Evolutionary conservation across 1,139 yeast genomes (phyloP).

Genomic region (Sugiyamaella novakii): DNA sequence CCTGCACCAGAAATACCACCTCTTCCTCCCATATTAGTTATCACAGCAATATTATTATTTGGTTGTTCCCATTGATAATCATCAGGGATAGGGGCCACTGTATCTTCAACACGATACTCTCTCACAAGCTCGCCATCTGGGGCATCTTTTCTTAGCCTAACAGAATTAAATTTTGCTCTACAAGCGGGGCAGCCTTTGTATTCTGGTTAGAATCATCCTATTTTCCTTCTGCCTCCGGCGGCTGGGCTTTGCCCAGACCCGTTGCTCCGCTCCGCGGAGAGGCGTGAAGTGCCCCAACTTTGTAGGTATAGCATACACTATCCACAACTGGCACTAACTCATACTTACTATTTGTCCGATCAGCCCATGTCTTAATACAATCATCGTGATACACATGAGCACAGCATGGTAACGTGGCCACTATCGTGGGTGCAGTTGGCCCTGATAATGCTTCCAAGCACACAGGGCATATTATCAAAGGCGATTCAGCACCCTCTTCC

Average conservation of each 20-base stretch:
- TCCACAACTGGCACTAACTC: neutral
- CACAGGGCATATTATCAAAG: constrained; percentile 16
- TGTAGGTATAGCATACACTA: neutral
- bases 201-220: neutral
- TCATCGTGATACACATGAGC: constrained; percentile 51
- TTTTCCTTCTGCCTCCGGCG: no score
- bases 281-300: no score
- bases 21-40: constrained; percentile 22
- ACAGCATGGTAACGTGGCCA: constrained; percentile 39
- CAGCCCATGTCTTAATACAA: constrained; percentile 55
- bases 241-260: no score
- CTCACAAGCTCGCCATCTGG: constrained; percentile 24
- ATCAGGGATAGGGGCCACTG: constrained; percentile 19
- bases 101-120: constrained; percentile 20
- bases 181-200: constrained; percentile 53
- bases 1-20: constrained; percentile 9
- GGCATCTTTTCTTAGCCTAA: constrained; percentile 27
- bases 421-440: constrained; percentile 2
- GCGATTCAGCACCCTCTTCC: constrained; percentile 7
- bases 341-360: constrained; percentile 50
- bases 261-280: no score
- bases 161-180: constrained; percentile 42
- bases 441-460: constrained; percentile 20
- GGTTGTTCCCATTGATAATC: constrained; percentile 21
- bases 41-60: constrained; percentile 11